These are phyloP conservation scores for Drechslerella stenobrocha DNA, from an alignment of 2,329 filamentous ascomycete genomes.

Conservation along the genomic window DNA sequence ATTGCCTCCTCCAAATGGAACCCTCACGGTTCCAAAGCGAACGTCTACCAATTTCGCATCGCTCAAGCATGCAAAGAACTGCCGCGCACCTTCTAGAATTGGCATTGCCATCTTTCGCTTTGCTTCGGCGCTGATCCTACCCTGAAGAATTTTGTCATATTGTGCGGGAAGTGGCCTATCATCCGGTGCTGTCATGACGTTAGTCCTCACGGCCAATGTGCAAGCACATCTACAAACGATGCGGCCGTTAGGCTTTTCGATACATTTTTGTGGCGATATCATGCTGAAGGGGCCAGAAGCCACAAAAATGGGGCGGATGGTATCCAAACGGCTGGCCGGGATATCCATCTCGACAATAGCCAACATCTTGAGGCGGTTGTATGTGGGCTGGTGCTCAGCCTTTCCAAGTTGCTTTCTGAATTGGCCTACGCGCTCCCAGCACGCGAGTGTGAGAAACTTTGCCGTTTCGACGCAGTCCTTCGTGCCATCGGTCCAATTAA, in stretches of 20 bases:
- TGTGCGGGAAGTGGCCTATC: conserved; percentile 8
- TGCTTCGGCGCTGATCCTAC: conserved; percentile 5
- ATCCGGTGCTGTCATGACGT: conserved; percentile 21
- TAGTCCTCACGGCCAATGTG: conserved; percentile 26
- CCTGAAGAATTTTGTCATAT: conserved; percentile 23
- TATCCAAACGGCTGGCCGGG: conserved; percentile 3
- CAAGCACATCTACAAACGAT: conserved; percentile 12
- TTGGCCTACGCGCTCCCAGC: conserved; percentile 24
- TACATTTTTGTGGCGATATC: conserved; percentile 23
- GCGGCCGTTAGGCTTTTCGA: conserved; percentile 17
- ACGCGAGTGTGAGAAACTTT: conserved; percentile 22
- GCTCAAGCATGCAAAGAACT: conserved; percentile 21
- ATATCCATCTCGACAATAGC: conserved; percentile 22
- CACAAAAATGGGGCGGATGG: conserved; percentile 22
- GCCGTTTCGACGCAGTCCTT: not conserved
- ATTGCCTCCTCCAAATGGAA: conserved; percentile 13
- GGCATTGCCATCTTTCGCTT: conserved; percentile 17
- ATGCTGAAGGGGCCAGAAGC: conserved; percentile 31
- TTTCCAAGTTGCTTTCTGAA: conserved; percentile 25
- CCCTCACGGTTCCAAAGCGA: conserved; percentile 25
- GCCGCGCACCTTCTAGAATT: conserved; percentile 18
- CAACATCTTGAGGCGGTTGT: conserved; percentile 29
- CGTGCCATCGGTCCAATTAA: conserved; percentile 9
- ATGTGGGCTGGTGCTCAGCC: conserved; percentile 14
- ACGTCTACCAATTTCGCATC: conserved; percentile 14